These are phyloP conservation scores for Ilyonectria robusta DNA, from an alignment of 2,329 filamentous ascomycete genomes.

Conservation along the genomic window DNA sequence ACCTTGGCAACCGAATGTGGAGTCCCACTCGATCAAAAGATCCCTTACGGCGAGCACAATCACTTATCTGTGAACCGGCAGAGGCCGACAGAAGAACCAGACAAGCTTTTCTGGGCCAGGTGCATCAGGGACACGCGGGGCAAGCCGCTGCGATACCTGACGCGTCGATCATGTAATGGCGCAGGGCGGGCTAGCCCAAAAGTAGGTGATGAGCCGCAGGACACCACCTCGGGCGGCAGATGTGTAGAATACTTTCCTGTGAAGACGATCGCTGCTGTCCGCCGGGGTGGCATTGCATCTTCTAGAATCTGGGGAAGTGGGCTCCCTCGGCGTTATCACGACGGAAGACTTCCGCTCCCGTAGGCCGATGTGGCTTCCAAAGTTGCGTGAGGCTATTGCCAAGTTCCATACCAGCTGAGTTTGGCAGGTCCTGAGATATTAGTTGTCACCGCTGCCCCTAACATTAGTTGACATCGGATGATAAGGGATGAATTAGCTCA, in stretches of 20 bases:
- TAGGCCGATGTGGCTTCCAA: neutral
- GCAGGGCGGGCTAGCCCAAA: neutral
- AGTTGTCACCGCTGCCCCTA: neutral
- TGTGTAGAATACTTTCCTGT: neutral
- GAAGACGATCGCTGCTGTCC: constrained; percentile 8
- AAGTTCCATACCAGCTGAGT: neutral
- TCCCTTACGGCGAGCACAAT: constrained; percentile 13
- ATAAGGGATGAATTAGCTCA: neutral
- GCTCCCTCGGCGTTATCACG: constrained; percentile 4
- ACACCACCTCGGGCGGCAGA: neutral
- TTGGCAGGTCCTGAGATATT: neutral
- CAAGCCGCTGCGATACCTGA: constrained; percentile 2
- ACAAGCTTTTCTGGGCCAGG: neutral
- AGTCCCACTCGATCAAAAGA: constrained; percentile 24
- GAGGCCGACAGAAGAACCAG: neutral
- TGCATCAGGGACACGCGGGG: neutral
- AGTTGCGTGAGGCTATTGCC: constrained; percentile 1
- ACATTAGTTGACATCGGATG: neutral
- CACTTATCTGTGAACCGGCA: constrained; percentile 13
- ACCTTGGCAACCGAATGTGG: constrained; percentile 25
- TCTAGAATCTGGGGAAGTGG: constrained; percentile 6
- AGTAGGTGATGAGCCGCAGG: constrained; percentile 14
- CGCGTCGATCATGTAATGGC: constrained; percentile 15
- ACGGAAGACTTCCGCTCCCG: constrained; percentile 23
- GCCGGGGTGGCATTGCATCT: constrained; percentile 9